Percentiles rank a stretch among this genome's conserved stretches.
Conservation (phyloP, 495 filamentous ascomycete species). For the Acidomyces sp. region DNA sequence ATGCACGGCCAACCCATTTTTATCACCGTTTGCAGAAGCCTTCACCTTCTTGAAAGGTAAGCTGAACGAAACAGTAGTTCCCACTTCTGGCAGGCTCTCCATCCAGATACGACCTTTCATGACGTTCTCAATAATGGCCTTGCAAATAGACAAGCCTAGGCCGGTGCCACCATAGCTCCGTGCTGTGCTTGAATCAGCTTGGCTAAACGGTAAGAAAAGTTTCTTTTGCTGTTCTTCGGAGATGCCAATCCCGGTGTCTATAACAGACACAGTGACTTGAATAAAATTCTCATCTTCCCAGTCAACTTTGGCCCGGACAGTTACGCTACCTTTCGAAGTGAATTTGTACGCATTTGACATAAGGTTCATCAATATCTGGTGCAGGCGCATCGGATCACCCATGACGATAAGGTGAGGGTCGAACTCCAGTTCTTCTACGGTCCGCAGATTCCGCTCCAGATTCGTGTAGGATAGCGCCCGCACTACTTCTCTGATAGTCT, state of each 20-base stretch:
- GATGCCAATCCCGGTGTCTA: slow-evolving; percentile 85
- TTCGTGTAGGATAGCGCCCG: slow-evolving; percentile 77
- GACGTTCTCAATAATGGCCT: slow-evolving; percentile 84
- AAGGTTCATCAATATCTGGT: slow-evolving; percentile 87
- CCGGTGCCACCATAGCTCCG: slow-evolving; percentile 83
- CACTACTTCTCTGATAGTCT: slow-evolving; percentile 79
- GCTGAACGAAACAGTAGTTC: slow-evolving; percentile 78
- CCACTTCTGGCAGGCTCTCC: slow-evolving; percentile 58
- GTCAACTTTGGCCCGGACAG: slow-evolving; percentile 57
- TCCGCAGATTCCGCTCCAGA: slow-evolving; percentile 59
- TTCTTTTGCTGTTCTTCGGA: slow-evolving; percentile 65
- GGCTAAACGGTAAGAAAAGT: slow-evolving; percentile 81
- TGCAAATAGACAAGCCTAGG: slow-evolving; percentile 84
- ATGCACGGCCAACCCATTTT: slow-evolving; percentile 5
- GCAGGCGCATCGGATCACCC: slow-evolving; percentile 78
- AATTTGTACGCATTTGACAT: slow-evolving; percentile 93
- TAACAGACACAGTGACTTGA: slow-evolving; percentile 69
- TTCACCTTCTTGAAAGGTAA: slow-evolving; percentile 70
- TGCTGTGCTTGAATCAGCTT: slow-evolving; percentile 77
- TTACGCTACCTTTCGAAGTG: slow-evolving; percentile 73
- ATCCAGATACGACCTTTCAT: slow-evolving; percentile 73
- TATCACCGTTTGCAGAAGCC: slow-evolving; percentile 32
- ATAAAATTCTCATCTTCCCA: slow-evolving; percentile 56
- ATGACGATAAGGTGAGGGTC: slow-evolving; percentile 68
- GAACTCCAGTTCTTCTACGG: slow-evolving; percentile 54